Evolutionary conservation across 257 asterid genomes (phyloP).

Genomic region (Primulina tabacum): DNA sequence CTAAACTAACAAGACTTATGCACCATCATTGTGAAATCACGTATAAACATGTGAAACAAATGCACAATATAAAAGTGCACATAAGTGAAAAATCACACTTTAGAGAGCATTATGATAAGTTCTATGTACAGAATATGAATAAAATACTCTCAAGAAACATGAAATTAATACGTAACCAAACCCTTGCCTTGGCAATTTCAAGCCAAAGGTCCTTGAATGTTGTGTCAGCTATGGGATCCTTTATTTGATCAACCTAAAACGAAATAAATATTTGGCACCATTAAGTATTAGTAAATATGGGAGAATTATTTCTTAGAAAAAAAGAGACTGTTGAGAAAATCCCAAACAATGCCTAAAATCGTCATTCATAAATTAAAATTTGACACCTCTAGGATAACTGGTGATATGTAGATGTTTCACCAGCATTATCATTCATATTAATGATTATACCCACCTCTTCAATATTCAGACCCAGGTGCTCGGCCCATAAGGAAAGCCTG

Average conservation of each 20-base stretch:
- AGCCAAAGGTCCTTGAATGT: slow-evolving; percentile 71
- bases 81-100: neutral
- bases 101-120: neutral
- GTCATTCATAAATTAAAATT: neutral
- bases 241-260: slow-evolving; percentile 54
- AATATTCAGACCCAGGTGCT: slow-evolving; percentile 71
- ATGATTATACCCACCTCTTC: slow-evolving; percentile 52
- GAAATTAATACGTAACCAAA: neutral
- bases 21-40: neutral
- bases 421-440: slow-evolving; percentile 6
- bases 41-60: no score
- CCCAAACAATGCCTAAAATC: slow-evolving; percentile 1
- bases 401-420: slow-evolving; percentile 11
- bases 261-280: slow-evolving; percentile 11
- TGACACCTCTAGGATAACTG: neutral
- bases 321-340: slow-evolving; percentile 9
- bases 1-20: no score
- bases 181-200: slow-evolving; percentile 67
- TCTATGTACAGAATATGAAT: neutral
- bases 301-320: neutral
- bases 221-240: slow-evolving; percentile 69
- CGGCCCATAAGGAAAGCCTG: slow-evolving; percentile 83
- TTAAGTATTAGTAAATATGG: neutral
- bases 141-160: neutral
- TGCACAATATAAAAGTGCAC: neutral